Evolutionary conservation across 345 rosid species (phyloP).

Genomic region (Raphanus raphanistrum): DNA sequence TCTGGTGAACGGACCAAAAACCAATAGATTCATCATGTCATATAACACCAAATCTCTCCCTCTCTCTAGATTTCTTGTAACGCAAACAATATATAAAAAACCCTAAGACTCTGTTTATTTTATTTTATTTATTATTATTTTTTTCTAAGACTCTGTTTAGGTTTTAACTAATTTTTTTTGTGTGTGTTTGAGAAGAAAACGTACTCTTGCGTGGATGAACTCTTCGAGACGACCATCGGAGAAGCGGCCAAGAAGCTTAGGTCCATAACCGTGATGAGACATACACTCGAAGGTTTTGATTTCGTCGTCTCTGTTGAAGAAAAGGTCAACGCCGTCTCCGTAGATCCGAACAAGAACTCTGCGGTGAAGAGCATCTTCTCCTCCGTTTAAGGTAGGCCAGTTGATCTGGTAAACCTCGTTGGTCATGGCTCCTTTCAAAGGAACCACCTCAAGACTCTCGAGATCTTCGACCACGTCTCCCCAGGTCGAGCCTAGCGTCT

Average conservation of each 20-base stretch:
- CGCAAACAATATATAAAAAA: slow-evolving; percentile 12
- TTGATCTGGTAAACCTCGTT: slow-evolving; percentile 76
- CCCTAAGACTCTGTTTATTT: slow-evolving; percentile 7
- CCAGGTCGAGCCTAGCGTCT: slow-evolving; percentile 50
- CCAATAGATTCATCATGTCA: slow-evolving; percentile 22
- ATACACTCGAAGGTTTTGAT: slow-evolving; percentile 83
- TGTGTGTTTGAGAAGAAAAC: neutral
- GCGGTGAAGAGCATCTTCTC: slow-evolving; percentile 35
- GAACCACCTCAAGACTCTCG: slow-evolving; percentile 53
- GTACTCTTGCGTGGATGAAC: slow-evolving; percentile 88
- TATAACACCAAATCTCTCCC: slow-evolving; percentile 19
- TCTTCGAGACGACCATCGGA: slow-evolving; percentile 85
- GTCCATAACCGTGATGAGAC: slow-evolving; percentile 90
- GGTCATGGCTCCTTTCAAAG: slow-evolving; percentile 81
- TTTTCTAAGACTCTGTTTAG: slow-evolving; percentile 1
- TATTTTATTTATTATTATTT: no score
- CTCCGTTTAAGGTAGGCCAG: slow-evolving; percentile 61
- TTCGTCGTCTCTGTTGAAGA: slow-evolving; percentile 79
- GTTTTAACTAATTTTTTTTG: neutral
- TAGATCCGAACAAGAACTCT: slow-evolving; percentile 76
- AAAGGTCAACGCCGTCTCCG: slow-evolving; percentile 86
- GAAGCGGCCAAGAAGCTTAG: slow-evolving; percentile 86
- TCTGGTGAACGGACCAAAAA: slow-evolving; percentile 51
- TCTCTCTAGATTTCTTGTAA: slow-evolving; percentile 14
- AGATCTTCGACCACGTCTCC: slow-evolving; percentile 67